A percentile compares a stretch with the other conserved stretches of the same genome.
phyloP scores from a whole-genome alignment of 768 basidiomycete species.

The Strobilomyces confusus region DNA sequence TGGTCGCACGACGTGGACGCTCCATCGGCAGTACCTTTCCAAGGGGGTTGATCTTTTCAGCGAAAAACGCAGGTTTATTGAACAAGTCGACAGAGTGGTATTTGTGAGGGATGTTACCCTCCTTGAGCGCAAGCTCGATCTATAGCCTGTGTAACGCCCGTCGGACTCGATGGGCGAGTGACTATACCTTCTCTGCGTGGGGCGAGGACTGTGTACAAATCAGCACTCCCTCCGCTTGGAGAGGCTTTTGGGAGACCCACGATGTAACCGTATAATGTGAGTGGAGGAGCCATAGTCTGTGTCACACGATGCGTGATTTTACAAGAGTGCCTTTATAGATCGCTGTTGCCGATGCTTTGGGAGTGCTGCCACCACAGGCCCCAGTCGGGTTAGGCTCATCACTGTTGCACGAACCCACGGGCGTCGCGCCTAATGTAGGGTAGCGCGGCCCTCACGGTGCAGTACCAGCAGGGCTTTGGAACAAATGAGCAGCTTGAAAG shows the following conservation, averaged over 20 bases:
- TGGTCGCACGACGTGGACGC: background rate
- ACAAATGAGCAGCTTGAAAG: too few relatives aligned
- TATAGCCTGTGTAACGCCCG: constrained; percentile 14
- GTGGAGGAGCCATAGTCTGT: background rate
- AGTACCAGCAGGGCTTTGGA: too few relatives aligned
- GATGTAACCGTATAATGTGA: background rate
- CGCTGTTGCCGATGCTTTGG: too few relatives aligned
- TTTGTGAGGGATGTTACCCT: constrained; percentile 45
- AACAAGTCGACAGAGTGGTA: constrained; percentile 51
- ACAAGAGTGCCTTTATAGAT: background rate
- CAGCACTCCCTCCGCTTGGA: background rate
- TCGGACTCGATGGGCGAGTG: background rate
- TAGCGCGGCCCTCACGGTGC: too few relatives aligned
- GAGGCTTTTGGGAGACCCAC: background rate
- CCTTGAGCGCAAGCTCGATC: constrained; percentile 55
- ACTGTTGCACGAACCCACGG: too few relatives aligned
- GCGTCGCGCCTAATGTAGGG: too few relatives aligned
- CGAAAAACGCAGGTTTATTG: constrained; percentile 67
- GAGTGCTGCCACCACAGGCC: too few relatives aligned
- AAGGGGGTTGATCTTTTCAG: constrained; percentile 51
- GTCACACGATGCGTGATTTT: background rate
- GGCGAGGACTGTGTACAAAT: background rate
- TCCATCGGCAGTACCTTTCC: constrained; percentile 45
- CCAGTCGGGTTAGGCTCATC: too few relatives aligned
- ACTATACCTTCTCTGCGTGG: background rate